A percentile compares a stretch with the other conserved stretches of the same genome.
Conservation (phyloP, 2,329 filamentous ascomycete genomes). For the Didymellaceae sp. region DNA sequence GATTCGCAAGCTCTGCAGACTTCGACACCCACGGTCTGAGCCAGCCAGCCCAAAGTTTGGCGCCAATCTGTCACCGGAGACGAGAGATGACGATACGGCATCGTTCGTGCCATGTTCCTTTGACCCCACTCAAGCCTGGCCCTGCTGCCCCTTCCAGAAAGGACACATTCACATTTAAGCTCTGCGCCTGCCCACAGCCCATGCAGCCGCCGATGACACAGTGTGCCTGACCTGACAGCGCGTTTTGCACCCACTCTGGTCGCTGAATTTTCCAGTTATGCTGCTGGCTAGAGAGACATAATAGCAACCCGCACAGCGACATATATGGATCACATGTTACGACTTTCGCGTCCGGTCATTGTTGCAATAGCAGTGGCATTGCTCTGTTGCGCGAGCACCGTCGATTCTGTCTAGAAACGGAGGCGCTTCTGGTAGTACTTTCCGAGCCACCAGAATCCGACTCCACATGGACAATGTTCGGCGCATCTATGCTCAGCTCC, state of each 20-base stretch:
- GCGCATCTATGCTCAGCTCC: too few species aligned
- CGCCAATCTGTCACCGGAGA: constrained; percentile 26
- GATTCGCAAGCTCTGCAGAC: constrained; percentile 1
- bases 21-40: constrained; percentile 10
- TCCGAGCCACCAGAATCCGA: constrained; percentile 10
- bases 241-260: constrained; percentile 4
- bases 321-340: too few species aligned
- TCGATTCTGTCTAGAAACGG: constrained; percentile 7
- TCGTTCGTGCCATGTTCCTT: constrained; percentile 32
- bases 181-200: constrained; percentile 7
- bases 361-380: constrained; percentile 3
- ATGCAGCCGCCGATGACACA: constrained; percentile 13
- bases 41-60: constrained; percentile 13
- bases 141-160: constrained; percentile 26
- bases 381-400: constrained; percentile 9
- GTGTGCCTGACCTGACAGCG: constrained; percentile 11
- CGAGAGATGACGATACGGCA: constrained; percentile 26
- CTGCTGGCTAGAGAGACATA: neutral
- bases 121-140: constrained; percentile 25
- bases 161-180: constrained; percentile 25
- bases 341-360: too few species aligned
- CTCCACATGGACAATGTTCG: neutral
- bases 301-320: too few species aligned
- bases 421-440: constrained; percentile 1
- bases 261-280: constrained; percentile 1